phyloP scores from a whole-genome alignment of 2,329 filamentous ascomycete species.

The Ascochyta koolunga region DNA sequence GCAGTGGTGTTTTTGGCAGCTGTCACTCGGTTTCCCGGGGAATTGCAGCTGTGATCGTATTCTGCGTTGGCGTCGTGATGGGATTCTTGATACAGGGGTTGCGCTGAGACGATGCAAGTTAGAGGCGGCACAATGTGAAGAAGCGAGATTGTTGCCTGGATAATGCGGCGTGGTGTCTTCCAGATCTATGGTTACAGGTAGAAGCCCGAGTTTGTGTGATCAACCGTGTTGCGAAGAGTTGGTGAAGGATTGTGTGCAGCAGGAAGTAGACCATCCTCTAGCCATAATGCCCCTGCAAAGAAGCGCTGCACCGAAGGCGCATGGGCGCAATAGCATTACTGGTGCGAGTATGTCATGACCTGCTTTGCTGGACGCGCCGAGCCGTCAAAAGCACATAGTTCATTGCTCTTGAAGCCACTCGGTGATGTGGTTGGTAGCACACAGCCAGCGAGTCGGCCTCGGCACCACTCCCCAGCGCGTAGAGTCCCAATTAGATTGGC shows the following conservation, averaged over 20 bases:
- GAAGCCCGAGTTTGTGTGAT: conserved; percentile 16
- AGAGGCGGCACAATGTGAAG: conserved; percentile 24
- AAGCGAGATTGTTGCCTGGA: conserved; percentile 10
- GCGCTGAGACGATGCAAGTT: conserved; percentile 45
- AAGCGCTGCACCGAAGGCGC: conserved; percentile 30
- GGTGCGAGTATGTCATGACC: conserved; percentile 28
- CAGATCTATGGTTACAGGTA: conserved; percentile 18
- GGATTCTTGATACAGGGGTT: conserved; percentile 36
- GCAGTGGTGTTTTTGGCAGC: conserved; percentile 16
- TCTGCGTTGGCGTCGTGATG: conserved; percentile 18
- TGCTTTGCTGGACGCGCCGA: conserved; percentile 37
- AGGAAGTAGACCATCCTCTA: conserved; percentile 26
- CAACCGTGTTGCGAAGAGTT: conserved; percentile 23
- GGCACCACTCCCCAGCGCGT: conserved; percentile 19
- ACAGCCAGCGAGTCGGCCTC: conserved; percentile 24
- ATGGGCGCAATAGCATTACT: conserved; percentile 22
- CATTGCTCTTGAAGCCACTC: conserved; percentile 30
- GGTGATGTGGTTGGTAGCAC: conserved; percentile 44
- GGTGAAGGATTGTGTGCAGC: conserved; percentile 27
- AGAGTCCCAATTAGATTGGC: conserved; percentile 15
- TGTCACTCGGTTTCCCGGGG: conserved; percentile 13
- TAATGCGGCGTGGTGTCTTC: conserved; percentile 11
- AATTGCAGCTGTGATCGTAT: conserved; percentile 9
- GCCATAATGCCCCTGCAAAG: conserved; percentile 28
- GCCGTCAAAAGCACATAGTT: conserved; percentile 32